Evolutionary conservation across 1,139 yeast species (phyloP), one percentile per base, ranked within the genome.

Genomic region (Debaryomyces sp.): DNA sequence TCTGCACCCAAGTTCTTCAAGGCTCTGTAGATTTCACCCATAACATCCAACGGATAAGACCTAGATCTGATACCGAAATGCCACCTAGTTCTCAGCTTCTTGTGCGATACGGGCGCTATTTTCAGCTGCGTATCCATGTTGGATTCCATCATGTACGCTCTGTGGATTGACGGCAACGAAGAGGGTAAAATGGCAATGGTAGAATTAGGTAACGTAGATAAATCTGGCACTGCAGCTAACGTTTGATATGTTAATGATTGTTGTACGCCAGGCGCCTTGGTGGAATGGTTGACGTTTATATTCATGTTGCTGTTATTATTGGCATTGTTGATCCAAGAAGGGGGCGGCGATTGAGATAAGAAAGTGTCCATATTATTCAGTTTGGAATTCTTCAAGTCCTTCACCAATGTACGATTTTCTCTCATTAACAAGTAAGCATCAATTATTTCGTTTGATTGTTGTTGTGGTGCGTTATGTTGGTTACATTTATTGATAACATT

Each of bases 11-110:
- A 75, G 61, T 89, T 90, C 69, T 89, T 89, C 61, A 94, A 77
- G 0, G 99, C 99, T 41, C 97, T 79, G 68, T 95, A 94, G 37
- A 94, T 92, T 64, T 95, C 99, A 26, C 98, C 97, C 99, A 94
- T 94, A 7, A 94, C 99, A 66, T 94, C 99, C 56, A 94, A 76
- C 33, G 99, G 99, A 64, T 94, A 94, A 1, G 97, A 90, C 60
- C 98, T 80, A 8, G 97, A 90, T 62, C 99, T 79, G 52, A 94
- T 94, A 52, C 99, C 99, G 64, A 95, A 95, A 74, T 94, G 99
- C 99, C 99, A 94, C 69, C 97, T 84, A 8, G 97, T 90, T 67
- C 90, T 94, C 57, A 94, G 88, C 64, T 89, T 90, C 64, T 91
- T 91, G 37, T 87, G 79, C 9, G 89, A 79, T 21, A 87, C 81